Evolutionary conservation across 805 yeast genomes (phyloP).

Genomic region (Yarrowia keelungensis): DNA sequence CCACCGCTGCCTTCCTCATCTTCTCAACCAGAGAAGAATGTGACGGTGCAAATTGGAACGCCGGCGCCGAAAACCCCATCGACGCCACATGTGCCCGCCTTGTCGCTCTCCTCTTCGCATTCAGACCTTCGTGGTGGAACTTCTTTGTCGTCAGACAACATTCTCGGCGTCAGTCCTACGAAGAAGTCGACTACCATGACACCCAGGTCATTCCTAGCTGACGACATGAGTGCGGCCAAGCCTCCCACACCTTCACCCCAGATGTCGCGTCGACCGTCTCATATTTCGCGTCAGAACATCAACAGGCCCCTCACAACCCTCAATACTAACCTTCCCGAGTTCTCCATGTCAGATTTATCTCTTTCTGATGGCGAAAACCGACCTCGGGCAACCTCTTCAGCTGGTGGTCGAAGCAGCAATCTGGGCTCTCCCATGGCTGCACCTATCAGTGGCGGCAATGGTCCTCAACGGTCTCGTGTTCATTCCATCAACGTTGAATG

Average conservation of each 20-base stretch:
- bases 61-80: constrained; percentile 26
- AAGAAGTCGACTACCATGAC: constrained; percentile 28
- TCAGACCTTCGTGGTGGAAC: constrained; percentile 6
- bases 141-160: constrained; percentile 8
- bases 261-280: constrained; percentile 20
- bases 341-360: constrained; percentile 31
- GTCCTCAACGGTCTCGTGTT: constrained; percentile 20
- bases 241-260: constrained; percentile 28
- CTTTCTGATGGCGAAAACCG: constrained; percentile 32
- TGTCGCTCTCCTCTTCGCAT: constrained; percentile 26
- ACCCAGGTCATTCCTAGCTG: constrained; percentile 26
- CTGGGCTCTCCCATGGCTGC: constrained; percentile 33
- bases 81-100: constrained; percentile 26
- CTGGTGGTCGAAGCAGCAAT: constrained; percentile 24
- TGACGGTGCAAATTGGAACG: constrained; percentile 29
- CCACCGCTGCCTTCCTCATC: constrained; percentile 26
- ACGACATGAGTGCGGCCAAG: constrained; percentile 4
- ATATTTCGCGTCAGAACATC: constrained; percentile 31
- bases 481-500: constrained; percentile 55
- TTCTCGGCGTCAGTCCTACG: constrained; percentile 25
- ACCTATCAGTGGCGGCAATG: constrained; percentile 22
- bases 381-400: constrained; percentile 25
- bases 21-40: constrained; percentile 22
- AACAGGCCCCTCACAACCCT: constrained; percentile 28
- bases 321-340: constrained; percentile 34